A percentile compares a stretch with the other conserved stretches of the same genome.
These are phyloP conservation scores for Pythium utonaiense DNA, from an alignment of 352 stramenopile genomes.

Conservation along the genomic window DNA sequence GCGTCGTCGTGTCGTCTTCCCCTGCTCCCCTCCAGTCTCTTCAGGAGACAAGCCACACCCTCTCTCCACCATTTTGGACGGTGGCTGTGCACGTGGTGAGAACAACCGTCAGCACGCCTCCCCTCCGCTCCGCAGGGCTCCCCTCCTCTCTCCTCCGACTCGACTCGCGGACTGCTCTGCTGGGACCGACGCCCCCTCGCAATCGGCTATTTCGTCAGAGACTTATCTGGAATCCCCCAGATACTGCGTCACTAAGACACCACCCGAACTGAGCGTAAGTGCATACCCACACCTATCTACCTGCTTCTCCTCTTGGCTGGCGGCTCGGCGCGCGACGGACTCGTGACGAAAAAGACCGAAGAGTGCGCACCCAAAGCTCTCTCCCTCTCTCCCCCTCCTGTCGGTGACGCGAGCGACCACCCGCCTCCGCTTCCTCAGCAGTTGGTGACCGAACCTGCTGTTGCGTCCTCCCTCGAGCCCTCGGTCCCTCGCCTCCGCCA, in stretches of 20 bases:
- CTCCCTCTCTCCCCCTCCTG: background rate
- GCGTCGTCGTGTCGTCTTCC: constrained; percentile 23
- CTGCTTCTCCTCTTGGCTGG: constrained; percentile 6
- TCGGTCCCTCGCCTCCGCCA: background rate
- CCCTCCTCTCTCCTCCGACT: constrained; percentile 6
- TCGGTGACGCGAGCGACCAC: background rate
- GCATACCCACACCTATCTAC: background rate
- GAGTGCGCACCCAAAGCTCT: background rate
- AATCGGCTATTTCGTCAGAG: constrained; percentile 21
- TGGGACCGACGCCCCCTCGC: constrained; percentile 5
- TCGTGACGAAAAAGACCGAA: constrained; percentile 7
- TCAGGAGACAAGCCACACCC: background rate
- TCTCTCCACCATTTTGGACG: constrained; percentile 26
- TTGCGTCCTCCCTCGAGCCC: background rate
- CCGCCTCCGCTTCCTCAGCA: background rate
- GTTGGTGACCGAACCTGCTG: background rate
- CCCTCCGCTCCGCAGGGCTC: background rate
- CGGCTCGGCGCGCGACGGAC: constrained; percentile 8
- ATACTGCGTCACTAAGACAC: constrained; percentile 4
- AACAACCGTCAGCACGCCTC: constrained; percentile 5
- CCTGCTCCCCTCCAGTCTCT: constrained; percentile 18
- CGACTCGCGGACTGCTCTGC: constrained; percentile 16
- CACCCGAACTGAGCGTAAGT: constrained; percentile 14
- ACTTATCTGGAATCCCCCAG: constrained; percentile 21
- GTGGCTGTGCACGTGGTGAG: constrained; percentile 14